Evolutionary conservation across 768 basidiomycete species (phyloP).

Genomic region (Scleroderma bovista): DNA sequence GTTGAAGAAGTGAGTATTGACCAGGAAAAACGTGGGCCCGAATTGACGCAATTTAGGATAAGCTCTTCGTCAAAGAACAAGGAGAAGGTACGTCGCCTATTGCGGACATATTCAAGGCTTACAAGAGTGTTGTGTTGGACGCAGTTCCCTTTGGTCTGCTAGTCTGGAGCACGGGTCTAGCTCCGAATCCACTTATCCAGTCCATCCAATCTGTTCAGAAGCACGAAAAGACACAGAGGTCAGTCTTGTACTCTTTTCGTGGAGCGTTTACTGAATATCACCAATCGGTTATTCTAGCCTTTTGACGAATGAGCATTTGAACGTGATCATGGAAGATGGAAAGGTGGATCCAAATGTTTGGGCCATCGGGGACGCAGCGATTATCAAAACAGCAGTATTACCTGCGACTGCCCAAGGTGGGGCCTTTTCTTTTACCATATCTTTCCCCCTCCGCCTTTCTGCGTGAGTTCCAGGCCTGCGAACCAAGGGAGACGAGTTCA

Average conservation of each 20-base stretch:
- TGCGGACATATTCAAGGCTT: conserved; percentile 4
- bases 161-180: conserved; percentile 85
- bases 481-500: conserved; percentile 2
- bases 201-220: conserved; percentile 56
- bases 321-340: conserved; percentile 51
- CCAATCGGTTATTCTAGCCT: conserved; percentile 28
- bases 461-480: not conserved
- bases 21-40: conserved; percentile 7
- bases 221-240: conserved; percentile 54
- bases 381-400: conserved; percentile 49
- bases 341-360: conserved; percentile 62
- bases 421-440: conserved; percentile 6
- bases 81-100: conserved; percentile 50
- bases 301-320: conserved; percentile 53
- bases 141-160: conserved; percentile 76
- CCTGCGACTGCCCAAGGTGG: conserved; percentile 84
- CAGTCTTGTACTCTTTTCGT: conserved; percentile 24
- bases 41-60: conserved; percentile 39
- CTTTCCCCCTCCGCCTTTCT: not conserved
- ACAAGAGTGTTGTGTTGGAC: not conserved
- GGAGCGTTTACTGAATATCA: not conserved
- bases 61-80: conserved; percentile 63
- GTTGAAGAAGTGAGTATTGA: conserved; percentile 46
- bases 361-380: conserved; percentile 77
- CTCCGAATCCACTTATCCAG: conserved; percentile 73